Percentiles rank a stretch among this genome's conserved stretches.
phyloP scores from a whole-genome alignment of 2,329 filamentous ascomycete genomes.

The Cladosporium oxysporum region DNA sequence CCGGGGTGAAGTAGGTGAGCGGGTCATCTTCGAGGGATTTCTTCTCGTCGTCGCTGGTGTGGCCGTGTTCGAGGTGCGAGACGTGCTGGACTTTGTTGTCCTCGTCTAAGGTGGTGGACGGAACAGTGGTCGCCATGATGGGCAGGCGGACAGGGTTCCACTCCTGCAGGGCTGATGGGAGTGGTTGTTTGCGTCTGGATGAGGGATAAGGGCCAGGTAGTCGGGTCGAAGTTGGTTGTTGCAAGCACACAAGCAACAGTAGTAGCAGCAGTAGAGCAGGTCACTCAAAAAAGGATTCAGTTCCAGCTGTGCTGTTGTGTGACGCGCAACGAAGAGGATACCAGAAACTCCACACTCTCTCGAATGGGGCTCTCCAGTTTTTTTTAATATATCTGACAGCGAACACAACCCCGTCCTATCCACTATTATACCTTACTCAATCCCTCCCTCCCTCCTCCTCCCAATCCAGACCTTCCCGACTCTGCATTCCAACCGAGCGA shows the following conservation, averaged over 20 bases:
- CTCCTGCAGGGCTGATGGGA: background rate
- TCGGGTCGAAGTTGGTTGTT: background rate
- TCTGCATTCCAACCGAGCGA: constrained; percentile 1
- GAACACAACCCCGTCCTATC: background rate
- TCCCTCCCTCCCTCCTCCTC: background rate
- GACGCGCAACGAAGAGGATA: background rate
- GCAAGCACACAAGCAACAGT: background rate
- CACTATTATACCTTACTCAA: background rate
- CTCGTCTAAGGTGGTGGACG: background rate
- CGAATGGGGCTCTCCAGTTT: background rate
- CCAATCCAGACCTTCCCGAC: background rate
- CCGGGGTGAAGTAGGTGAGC: constrained; percentile 27
- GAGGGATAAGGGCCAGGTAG: background rate
- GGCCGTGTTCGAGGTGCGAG: constrained; percentile 10
- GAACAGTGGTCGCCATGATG: constrained; percentile 6
- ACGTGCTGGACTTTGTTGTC: constrained; percentile 11
- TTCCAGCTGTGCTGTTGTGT: background rate
- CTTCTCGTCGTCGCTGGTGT: constrained; percentile 16
- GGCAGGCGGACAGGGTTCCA: background rate
- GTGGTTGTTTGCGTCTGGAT: background rate
- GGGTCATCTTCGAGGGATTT: constrained; percentile 22
- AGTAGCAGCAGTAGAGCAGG: background rate
- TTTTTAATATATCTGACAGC: background rate
- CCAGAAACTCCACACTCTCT: background rate
- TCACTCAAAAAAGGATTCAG: background rate